phyloP scores from a whole-genome alignment of 352 stramenopile species.

The Globisporangium acanthophoron region DNA sequence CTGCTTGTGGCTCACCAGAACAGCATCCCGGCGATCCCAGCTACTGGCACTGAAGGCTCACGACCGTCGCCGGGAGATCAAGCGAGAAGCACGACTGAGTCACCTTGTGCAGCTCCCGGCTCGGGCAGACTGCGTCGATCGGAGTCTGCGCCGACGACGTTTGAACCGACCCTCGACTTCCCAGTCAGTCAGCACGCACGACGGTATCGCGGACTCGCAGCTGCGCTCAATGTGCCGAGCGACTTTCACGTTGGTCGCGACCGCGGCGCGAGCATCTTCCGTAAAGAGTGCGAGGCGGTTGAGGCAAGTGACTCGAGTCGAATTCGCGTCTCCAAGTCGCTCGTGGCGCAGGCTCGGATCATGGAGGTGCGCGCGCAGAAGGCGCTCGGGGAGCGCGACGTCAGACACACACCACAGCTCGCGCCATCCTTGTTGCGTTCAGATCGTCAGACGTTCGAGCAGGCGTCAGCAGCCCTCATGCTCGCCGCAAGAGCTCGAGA shows the following conservation, averaged over 20 bases:
- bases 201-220: constrained; percentile 33
- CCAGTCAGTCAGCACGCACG: constrained; percentile 23
- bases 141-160: constrained; percentile 38
- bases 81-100: neutral
- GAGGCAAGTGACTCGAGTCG: constrained; percentile 23
- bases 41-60: neutral
- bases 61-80: neutral
- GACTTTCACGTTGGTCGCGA: constrained; percentile 33
- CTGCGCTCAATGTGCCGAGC: constrained; percentile 22
- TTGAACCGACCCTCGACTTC: constrained; percentile 16
- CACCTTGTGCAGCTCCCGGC: neutral
- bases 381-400: constrained; percentile 30
- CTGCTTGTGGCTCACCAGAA: too few species aligned
- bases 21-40: too few species aligned
- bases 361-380: constrained; percentile 36
- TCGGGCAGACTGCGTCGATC: constrained; percentile 14
- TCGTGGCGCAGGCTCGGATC: constrained; percentile 28
- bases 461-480: constrained; percentile 3
- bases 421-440: constrained; percentile 27
- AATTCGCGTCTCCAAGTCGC: constrained; percentile 40
- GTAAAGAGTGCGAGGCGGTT: constrained; percentile 36
- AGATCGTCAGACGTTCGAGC: constrained; percentile 26
- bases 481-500: neutral
- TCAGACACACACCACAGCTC: constrained; percentile 6
- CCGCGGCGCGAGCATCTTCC: constrained; percentile 41